Percentiles rank a stretch among this genome's conserved stretches.
phyloP scores from a whole-genome alignment of 495 filamentous ascomycete species.

The Lasiosphaeria miniovina region DNA sequence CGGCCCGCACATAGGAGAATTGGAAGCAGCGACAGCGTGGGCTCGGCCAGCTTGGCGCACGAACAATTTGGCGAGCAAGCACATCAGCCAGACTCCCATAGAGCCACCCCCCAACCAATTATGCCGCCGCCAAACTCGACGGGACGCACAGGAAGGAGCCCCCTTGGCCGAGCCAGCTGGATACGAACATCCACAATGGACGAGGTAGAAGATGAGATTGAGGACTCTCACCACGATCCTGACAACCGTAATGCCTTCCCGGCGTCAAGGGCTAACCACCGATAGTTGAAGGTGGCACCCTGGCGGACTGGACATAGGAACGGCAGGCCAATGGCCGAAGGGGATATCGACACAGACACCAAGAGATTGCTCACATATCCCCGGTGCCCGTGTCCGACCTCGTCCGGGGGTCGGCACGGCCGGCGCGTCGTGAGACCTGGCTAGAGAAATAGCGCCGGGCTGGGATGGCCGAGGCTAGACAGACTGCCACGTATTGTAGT shows the following conservation, averaged over 20 bases:
- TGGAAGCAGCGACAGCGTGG: slow-evolving; percentile 32
- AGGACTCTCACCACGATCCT: slow-evolving; percentile 7
- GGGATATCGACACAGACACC: background rate
- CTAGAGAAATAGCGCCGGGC: background rate
- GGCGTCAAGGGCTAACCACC: slow-evolving; percentile 8
- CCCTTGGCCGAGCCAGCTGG: slow-evolving; percentile 33
- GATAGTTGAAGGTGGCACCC: slow-evolving; percentile 17
- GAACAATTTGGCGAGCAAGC: slow-evolving; percentile 9
- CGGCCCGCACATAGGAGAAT: slow-evolving; percentile 27
- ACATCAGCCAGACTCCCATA: slow-evolving; percentile 8
- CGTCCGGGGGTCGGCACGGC: slow-evolving; percentile 3
- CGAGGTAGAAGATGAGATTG: slow-evolving; percentile 28
- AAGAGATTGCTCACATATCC: slow-evolving; percentile 1
- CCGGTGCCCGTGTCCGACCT: background rate
- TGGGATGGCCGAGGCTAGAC: background rate
- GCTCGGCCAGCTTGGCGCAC: slow-evolving; percentile 11
- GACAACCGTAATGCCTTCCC: background rate
- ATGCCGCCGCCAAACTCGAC: slow-evolving; percentile 15
- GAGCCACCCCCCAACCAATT: slow-evolving; percentile 14
- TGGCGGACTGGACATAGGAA: slow-evolving; percentile 4
- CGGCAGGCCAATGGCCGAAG: background rate
- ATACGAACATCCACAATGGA: slow-evolving; percentile 28
- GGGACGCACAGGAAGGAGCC: slow-evolving; percentile 29
- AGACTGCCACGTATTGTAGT: too few relatives aligned
- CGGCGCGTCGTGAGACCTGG: background rate